Base-by-base conservation (phyloP, 2,329 filamentous ascomycete species). In the Macrophomina phaseolina region DNA sequence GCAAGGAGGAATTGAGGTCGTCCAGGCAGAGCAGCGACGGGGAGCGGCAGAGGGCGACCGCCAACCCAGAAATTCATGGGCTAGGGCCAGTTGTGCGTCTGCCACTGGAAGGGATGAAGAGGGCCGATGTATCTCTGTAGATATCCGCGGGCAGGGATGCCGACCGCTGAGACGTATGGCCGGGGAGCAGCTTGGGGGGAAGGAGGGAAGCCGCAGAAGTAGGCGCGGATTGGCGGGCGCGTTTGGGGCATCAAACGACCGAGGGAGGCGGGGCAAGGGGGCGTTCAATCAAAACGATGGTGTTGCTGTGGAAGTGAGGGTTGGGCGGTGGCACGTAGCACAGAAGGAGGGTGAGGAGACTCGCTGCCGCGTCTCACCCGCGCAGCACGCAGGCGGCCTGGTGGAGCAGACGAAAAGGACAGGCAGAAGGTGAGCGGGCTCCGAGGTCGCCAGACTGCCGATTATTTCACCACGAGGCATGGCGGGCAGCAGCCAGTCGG, bases 261-360 rank as follows among this genome's bases (percentile, higher is more conserved):
- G n/a, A 46, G n/a, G 40, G 6, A 8, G 42, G 42, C 16, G 58
- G 34, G 38, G 45, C 42, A 48, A 32, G 42, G 42, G 42, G 30
- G 30, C n/a, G n/a, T 28, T 23, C 30, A 49, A 49, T 49, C 58
- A 62, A 62, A 62, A 62, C 30, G 58, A 48, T 49, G 30, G 58
- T 62, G 58, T 38, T 62, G 58, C 45, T n/a, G 42, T 49, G 58
- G 58, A 62, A 62, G 58, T 62, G 58, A 62, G 58, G 58, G 58
- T 60, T 45, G 58, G 23, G 12, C 42, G 30, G 58, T 62, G 58
- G 58, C 16, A 62, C 58, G 58, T 62, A 49, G 58, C 58, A 62
- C 58, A 36, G 34, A 62, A 38, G 45, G 45, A 62, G 46, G 58
- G 49, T 49, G 58, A 34, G 58, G 38, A 34, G 58, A 18, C 42